phyloP scores from a whole-genome alignment of 2,329 filamentous ascomycete genomes.

The Pleoardoris graminearum region DNA sequence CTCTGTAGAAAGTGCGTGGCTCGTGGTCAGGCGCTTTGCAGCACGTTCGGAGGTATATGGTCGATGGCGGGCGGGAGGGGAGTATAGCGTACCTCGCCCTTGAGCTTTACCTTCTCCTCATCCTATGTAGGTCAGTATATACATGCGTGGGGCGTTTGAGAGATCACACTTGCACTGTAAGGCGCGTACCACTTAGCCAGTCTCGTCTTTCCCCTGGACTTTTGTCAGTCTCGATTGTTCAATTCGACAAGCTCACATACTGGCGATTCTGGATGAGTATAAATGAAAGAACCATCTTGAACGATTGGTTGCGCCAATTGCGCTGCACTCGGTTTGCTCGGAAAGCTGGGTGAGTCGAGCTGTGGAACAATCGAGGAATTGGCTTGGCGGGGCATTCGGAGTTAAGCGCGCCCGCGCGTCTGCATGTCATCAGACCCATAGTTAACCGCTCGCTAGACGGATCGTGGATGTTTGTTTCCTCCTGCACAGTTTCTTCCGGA shows the following conservation, averaged over 20 bases:
- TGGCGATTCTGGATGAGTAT: conserved; percentile 90
- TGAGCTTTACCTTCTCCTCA: conserved; percentile 98
- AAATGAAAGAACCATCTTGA: conserved; percentile 72
- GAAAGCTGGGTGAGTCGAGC: neutral
- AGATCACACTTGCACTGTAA: conserved; percentile 68
- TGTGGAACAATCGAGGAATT: neutral
- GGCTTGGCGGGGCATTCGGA: conserved; percentile 4
- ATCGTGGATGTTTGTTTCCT: too few relatives aligned
- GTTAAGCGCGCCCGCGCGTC: neutral
- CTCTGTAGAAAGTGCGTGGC: neutral
- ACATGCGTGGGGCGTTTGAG: neutral
- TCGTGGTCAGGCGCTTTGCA: neutral
- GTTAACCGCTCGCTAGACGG: neutral
- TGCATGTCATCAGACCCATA: neutral
- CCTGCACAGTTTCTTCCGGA: too few relatives aligned
- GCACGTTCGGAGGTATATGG: neutral
- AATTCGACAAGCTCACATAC: conserved; percentile 49
- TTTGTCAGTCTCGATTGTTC: conserved; percentile 10
- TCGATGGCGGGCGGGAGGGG: conserved; percentile 10
- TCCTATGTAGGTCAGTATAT: conserved; percentile 57
- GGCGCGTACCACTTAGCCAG: conserved; percentile 99
- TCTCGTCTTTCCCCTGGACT: conserved; percentile 86
- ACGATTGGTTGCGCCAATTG: neutral
- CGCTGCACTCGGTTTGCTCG: neutral
- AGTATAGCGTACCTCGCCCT: conserved; percentile 74